These are phyloP conservation scores for Hypomyces rosellus DNA, from an alignment of 2,329 filamentous ascomycete genomes.

Conservation along the genomic window DNA sequence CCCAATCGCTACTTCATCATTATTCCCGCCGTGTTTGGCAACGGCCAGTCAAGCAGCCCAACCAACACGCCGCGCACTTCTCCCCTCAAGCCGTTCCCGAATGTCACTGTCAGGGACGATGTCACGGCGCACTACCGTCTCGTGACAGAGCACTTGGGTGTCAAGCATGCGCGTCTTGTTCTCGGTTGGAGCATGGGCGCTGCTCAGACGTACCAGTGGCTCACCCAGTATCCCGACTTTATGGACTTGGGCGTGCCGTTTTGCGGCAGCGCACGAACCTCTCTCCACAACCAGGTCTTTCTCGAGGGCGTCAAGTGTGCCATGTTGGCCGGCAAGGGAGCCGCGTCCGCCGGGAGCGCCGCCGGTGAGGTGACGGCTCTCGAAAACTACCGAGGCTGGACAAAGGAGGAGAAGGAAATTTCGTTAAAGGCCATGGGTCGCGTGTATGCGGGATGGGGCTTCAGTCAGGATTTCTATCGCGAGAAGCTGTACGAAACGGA, in stretches of 20 bases:
- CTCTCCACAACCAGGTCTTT: constrained; percentile 47
- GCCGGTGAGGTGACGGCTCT: constrained; percentile 22
- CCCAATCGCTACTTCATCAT: constrained; percentile 48
- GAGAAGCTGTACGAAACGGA: constrained; percentile 59
- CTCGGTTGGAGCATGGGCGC: constrained; percentile 54
- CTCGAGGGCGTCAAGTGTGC: constrained; percentile 47
- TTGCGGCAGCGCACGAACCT: constrained; percentile 44
- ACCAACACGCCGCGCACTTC: constrained; percentile 34
- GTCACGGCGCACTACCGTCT: constrained; percentile 42
- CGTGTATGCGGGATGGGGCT: constrained; percentile 76
- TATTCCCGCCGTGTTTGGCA: constrained; percentile 45
- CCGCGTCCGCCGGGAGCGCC: constrained; percentile 44
- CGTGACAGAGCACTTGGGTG: constrained; percentile 34
- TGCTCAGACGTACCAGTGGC: constrained; percentile 47
- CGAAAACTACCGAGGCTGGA: constrained; percentile 21
- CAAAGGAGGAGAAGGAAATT: constrained; percentile 34
- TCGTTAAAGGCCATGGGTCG: constrained; percentile 64
- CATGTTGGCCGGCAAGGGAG: constrained; percentile 33
- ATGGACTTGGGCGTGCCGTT: constrained; percentile 40
- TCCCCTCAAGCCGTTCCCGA: constrained; percentile 33
- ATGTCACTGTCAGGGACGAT: constrained; percentile 43
- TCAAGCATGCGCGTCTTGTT: constrained; percentile 39
- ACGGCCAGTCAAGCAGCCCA: constrained; percentile 47
- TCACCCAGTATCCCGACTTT: constrained; percentile 43
- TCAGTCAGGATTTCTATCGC: constrained; percentile 73